Conservation (phyloP, 2,329 filamentous ascomycete genomes). For the Teratosphaeria epicoccoides region DNA sequence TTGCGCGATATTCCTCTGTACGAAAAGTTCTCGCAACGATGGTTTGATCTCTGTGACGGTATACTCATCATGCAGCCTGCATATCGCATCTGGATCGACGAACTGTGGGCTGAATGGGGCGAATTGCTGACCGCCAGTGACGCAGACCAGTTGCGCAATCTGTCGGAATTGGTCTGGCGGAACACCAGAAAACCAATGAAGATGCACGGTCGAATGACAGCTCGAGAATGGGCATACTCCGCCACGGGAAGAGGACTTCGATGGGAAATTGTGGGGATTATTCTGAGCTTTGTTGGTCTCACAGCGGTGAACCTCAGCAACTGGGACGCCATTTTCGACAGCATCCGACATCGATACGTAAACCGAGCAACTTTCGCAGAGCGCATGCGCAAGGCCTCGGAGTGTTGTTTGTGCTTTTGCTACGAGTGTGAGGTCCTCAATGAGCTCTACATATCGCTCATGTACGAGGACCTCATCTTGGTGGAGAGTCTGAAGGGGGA, state of each 20-base stretch:
- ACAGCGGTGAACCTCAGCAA: constrained; percentile 25
- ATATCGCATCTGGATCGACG: constrained; percentile 25
- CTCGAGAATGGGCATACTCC: constrained; percentile 28
- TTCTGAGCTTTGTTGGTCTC: constrained; percentile 29
- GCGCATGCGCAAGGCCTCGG: constrained; percentile 23
- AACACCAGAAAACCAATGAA: constrained; percentile 31
- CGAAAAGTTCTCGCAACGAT: constrained; percentile 20
- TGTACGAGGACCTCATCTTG: constrained; percentile 24
- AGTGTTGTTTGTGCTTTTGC: constrained; percentile 26
- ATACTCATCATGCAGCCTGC: constrained; percentile 23
- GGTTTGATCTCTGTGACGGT: constrained; percentile 26
- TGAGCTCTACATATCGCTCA: constrained; percentile 24
- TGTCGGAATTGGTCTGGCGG: constrained; percentile 33
- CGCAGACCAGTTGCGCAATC: constrained; percentile 23
- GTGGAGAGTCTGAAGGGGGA: constrained; percentile 22
- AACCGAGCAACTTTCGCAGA: constrained; percentile 39
- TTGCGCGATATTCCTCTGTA: constrained; percentile 24
- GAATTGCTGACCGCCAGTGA: constrained; percentile 18
- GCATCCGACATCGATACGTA: constrained; percentile 39
- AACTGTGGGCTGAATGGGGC: constrained; percentile 26
- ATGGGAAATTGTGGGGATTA: constrained; percentile 36
- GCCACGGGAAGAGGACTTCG: constrained; percentile 31
- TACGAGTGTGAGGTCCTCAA: constrained; percentile 26
- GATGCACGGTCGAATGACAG: constrained; percentile 28
- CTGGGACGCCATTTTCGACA: constrained; percentile 28